Evolutionary conservation across 192 early-diverging fungal species (phyloP).

Genomic region (Entomortierella lignicola): DNA sequence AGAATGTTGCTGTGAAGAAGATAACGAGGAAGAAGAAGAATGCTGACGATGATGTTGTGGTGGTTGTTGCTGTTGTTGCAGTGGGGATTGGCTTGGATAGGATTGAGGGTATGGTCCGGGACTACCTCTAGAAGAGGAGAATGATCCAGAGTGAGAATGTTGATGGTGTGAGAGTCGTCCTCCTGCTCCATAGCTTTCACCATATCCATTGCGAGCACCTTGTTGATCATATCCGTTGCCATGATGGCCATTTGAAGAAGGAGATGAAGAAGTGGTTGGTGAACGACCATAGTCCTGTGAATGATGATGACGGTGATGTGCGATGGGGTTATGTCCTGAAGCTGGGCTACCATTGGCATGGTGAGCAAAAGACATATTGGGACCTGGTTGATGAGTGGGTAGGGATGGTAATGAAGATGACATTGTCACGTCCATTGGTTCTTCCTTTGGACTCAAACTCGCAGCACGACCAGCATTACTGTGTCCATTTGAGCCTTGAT

Average conservation of each 20-base stretch:
- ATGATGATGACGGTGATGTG: conserved; percentile 44
- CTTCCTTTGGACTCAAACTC: conserved; percentile 39
- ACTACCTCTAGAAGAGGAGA: conserved; percentile 26
- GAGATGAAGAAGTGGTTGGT: conserved; percentile 20
- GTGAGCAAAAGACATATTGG: conserved; percentile 21
- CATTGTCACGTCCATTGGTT: conserved; percentile 48
- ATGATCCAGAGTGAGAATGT: conserved; percentile 34
- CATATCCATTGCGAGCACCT: conserved; percentile 16
- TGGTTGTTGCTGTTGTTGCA: conserved; percentile 21
- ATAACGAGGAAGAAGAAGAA: conserved; percentile 7
- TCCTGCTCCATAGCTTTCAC: conserved; percentile 13
- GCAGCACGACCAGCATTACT: conserved; percentile 15
- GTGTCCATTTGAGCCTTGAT: conserved; percentile 24
- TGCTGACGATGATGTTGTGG: too few relatives aligned
- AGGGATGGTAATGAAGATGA: conserved; percentile 33
- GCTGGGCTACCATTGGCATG: conserved; percentile 7
- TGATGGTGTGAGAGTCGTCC: conserved; percentile 23
- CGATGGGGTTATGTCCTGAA: not conserved
- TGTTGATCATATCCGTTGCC: conserved; percentile 34
- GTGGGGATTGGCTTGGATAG: conserved; percentile 21
- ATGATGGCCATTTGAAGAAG: conserved; percentile 21
- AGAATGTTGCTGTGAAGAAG: conserved; percentile 25
- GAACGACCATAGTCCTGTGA: conserved; percentile 48
- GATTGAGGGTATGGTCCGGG: conserved; percentile 45
- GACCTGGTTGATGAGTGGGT: conserved; percentile 11